These are phyloP conservation scores for Botryotinia narcissicola DNA, from an alignment of 2,329 filamentous ascomycete species.

Conservation along the genomic window DNA sequence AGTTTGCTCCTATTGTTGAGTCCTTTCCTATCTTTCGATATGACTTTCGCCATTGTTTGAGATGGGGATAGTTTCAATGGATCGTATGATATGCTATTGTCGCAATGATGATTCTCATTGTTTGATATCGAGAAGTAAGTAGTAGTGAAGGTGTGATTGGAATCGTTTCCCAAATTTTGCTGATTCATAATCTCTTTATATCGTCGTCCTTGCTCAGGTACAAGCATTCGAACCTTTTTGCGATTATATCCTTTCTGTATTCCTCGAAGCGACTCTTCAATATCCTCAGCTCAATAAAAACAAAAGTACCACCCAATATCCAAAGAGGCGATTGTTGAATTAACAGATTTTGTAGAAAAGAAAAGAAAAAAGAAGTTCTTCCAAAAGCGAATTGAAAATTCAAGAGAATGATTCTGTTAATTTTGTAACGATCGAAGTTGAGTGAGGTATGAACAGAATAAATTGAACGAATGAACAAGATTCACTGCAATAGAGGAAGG, in stretches of 20 bases:
- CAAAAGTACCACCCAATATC: conserved; percentile 17
- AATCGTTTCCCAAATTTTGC: not conserved
- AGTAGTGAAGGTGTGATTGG: not conserved
- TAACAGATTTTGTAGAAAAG: conserved; percentile 16
- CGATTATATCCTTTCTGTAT: not conserved
- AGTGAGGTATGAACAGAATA: not conserved
- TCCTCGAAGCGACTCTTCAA: not conserved
- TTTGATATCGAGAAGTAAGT: conserved; percentile 6
- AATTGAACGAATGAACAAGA: not conserved
- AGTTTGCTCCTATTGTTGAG: conserved; percentile 23
- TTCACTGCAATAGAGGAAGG: not conserved
- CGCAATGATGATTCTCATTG: conserved; percentile 18
- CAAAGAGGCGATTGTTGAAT: conserved; percentile 12
- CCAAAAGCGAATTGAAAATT: conserved; percentile 19
- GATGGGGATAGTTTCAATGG: conserved; percentile 13
- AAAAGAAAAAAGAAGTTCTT: conserved; percentile 16
- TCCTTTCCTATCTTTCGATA: conserved; percentile 17
- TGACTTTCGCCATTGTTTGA: conserved; percentile 21
- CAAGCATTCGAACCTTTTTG: not conserved
- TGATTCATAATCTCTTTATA: conserved; percentile 9
- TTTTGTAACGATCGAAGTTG: conserved; percentile 1
- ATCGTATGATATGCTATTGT: conserved; percentile 19
- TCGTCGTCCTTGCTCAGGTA: not conserved
- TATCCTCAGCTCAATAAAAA: conserved; percentile 9
- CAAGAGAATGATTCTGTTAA: conserved; percentile 19